Conservation (phyloP, 2,329 filamentous ascomycete species). For the Claviceps pazoutovae region DNA sequence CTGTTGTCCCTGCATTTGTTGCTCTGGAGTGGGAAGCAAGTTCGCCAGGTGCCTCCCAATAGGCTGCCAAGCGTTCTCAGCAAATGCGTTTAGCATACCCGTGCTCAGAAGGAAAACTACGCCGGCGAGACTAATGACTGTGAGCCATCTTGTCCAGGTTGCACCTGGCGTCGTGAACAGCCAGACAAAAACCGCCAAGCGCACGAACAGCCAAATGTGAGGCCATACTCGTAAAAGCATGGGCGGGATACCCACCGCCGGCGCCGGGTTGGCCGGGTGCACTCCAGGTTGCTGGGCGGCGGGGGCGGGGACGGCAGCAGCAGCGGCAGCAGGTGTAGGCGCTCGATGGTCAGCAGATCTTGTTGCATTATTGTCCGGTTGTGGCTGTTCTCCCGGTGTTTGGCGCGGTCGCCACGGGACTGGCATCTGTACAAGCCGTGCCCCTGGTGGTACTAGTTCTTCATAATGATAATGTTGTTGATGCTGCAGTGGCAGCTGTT, state of each 20-base stretch:
- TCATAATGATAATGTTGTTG: conserved; percentile 9
- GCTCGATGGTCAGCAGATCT: background rate
- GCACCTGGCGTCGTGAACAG: conserved; percentile 46
- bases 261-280: conserved; percentile 26
- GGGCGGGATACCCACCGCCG: conserved; percentile 17
- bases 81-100: conserved; percentile 41
- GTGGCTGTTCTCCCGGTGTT: conserved; percentile 12
- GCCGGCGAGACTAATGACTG: conserved; percentile 38
- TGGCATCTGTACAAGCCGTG: background rate
- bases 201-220: conserved; percentile 47
- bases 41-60: conserved; percentile 45
- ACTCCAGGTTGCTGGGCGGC: conserved; percentile 6
- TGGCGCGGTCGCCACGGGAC: conserved; percentile 7
- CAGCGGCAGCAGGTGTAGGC: background rate
- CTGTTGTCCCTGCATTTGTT: conserved; percentile 7
- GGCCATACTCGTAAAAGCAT: conserved; percentile 33
- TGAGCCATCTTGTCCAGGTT: conserved; percentile 46
- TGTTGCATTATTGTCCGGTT: background rate
- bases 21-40: conserved; percentile 37
- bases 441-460: conserved; percentile 5
- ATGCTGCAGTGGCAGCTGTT: conserved; percentile 8
- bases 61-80: conserved; percentile 41
- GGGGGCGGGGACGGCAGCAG: background rate
- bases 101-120: conserved; percentile 46
- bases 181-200: conserved; percentile 47